phyloP scores from a whole-genome alignment of 108 stramenopile species.

The Hondaea fermentalgiana region DNA sequence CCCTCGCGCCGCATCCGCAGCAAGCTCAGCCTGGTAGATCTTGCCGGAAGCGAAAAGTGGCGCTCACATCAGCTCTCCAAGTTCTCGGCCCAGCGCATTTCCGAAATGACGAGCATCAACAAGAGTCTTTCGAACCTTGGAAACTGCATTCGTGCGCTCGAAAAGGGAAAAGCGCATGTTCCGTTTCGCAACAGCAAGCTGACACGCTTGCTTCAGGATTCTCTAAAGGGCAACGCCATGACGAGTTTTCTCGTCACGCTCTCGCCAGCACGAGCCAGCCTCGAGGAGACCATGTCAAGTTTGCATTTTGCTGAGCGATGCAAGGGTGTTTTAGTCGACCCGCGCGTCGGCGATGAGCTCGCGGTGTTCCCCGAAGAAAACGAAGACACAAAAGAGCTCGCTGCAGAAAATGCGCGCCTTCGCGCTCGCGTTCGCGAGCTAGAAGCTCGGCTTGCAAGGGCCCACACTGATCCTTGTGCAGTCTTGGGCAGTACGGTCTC shows the following conservation, averaged over 20 bases:
- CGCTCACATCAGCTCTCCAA: background rate
- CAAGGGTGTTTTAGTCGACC: background rate
- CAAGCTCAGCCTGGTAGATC: conserved; percentile 48
- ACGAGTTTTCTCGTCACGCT: conserved; percentile 44
- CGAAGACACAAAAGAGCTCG: background rate
- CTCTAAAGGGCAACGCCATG: conserved; percentile 48
- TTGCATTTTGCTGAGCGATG: conserved; percentile 43
- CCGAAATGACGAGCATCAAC: conserved; percentile 46
- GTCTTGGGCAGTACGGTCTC: background rate
- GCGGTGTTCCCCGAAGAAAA: background rate
- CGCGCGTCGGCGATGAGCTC: background rate
- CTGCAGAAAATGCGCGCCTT: background rate
- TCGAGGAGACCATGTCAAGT: conserved; percentile 41
- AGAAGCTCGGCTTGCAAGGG: background rate
- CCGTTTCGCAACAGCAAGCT: conserved; percentile 57
- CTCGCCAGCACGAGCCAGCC: conserved; percentile 22
- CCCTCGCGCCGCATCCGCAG: background rate
- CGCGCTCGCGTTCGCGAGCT: background rate
- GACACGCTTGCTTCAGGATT: conserved; percentile 53
- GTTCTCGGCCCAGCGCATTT: conserved; percentile 21
- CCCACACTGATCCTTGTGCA: background rate
- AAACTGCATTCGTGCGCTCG: conserved; percentile 45
- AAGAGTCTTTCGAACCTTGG: conserved; percentile 44
- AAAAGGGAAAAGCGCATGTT: conserved; percentile 27
- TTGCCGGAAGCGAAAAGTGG: conserved; percentile 48